Evolutionary conservation across 2,329 filamentous ascomycete species (phyloP), one percentile per base, ranked within the genome.

Genomic region (Colletotrichum nymphaeae): DNA sequence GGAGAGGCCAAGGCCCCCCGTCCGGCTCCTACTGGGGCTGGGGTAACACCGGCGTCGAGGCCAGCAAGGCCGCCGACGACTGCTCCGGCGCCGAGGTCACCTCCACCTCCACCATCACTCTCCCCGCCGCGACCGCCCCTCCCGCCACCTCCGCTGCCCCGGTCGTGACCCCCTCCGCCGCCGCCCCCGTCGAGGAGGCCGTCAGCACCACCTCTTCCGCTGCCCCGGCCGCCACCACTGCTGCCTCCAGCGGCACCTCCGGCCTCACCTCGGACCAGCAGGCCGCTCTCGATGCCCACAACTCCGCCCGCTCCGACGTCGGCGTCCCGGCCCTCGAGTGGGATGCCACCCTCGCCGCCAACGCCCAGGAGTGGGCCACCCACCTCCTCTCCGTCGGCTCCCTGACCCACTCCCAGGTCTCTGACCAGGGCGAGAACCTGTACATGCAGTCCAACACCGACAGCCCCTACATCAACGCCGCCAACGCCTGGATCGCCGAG

Each of bases 281-380:
- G 59, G 67, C 67, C 35, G 73, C 73, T 49, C 60, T 74, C 46
- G 69, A 74, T 56, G 73, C 73, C 24, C 73, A 74, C 60, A 74
- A 74, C 69, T 57, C 65, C 19, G 73, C 73, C n/a, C 73, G 73
- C 22, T 42, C 60, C 57, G 73, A 74, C 7, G 69, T 74, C 37
- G 69, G 69, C 65, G 66, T 64, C 26, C 42, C 73, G 35, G 60
- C 46, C 24, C 73, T 74, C 56, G 65, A 60, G 58, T 80, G 79
- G 79, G 78, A 79, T 24, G 77, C 77, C 8, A 74, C 77, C 24
- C 79, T 79, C 63, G 76, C 78, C n/a, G 76, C 77, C 3, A 78
- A 78, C 64, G 78, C 78, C 7, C 73, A 77, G 59, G 69, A 73
- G 35, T 74, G 73, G 73, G 73, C 73, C 59, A 49, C 26, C 35